These are phyloP conservation scores for Ogataea nakhonphanomensis DNA, from an alignment of 805 yeast species.

Conservation along the genomic window DNA sequence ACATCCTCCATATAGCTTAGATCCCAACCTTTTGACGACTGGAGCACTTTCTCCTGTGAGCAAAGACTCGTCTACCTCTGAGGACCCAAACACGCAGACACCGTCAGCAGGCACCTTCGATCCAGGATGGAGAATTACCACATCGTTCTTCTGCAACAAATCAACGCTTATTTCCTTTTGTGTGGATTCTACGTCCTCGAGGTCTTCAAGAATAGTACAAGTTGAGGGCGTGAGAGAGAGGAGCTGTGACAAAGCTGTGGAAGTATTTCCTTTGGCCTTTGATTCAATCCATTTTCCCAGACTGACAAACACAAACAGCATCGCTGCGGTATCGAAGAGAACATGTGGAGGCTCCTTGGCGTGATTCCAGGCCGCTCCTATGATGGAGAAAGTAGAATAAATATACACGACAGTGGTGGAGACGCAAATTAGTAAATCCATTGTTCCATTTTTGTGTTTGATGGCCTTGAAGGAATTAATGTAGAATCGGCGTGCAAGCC, in stretches of 20 bases:
- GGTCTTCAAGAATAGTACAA: constrained; percentile 59
- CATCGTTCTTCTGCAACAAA: constrained; percentile 71
- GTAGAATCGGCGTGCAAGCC: constrained; percentile 67
- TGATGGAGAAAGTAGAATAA: constrained; percentile 67
- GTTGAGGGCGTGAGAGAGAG: constrained; percentile 76
- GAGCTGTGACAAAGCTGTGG: constrained; percentile 79
- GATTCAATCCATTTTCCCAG: constrained; percentile 91
- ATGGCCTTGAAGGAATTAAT: constrained; percentile 62
- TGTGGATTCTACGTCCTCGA: constrained; percentile 20
- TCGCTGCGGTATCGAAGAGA: constrained; percentile 80
- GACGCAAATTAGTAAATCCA: constrained; percentile 86
- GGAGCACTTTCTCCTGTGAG: constrained; percentile 91
- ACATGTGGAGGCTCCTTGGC: constrained; percentile 55
- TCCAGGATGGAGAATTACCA: constrained; percentile 79
- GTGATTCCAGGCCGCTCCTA: constrained; percentile 43
- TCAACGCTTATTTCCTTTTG: constrained; percentile 64
- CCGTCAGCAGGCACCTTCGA: constrained; percentile 93
- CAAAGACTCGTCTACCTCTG: constrained; percentile 85
- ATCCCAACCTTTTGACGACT: constrained; percentile 58
- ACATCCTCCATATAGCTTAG: constrained; percentile 82
- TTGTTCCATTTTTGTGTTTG: constrained; percentile 70
- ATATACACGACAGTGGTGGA: constrained; percentile 77
- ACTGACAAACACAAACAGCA: constrained; percentile 80
- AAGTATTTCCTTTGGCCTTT: constrained; percentile 90
- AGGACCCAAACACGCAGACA: constrained; percentile 64